Conservation (phyloP, 2,329 filamentous ascomycete genomes). For the Coniochaeta sp. region DNA sequence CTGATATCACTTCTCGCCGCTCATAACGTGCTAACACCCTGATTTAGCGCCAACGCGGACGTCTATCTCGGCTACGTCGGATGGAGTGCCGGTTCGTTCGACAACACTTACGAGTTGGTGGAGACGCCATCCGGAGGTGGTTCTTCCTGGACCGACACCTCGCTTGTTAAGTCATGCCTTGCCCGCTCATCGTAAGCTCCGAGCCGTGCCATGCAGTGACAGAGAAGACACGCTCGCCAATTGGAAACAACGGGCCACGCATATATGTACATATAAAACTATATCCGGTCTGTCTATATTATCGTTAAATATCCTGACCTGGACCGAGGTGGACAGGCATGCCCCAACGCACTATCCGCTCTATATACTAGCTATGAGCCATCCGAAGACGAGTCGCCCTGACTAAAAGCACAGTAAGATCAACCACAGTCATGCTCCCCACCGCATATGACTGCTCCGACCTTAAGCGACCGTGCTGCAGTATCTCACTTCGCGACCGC, state of each 20-base stretch:
- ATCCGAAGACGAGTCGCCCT: too few relatives aligned
- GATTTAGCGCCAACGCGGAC: slow-evolving; percentile 29
- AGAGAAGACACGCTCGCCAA: background rate
- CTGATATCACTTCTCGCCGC: background rate
- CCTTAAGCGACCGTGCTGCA: too few relatives aligned
- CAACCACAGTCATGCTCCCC: too few relatives aligned
- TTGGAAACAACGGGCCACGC: background rate
- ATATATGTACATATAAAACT: background rate
- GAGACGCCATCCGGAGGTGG: slow-evolving; percentile 25
- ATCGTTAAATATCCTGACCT: too few relatives aligned
- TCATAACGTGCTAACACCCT: background rate
- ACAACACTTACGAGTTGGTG: slow-evolving; percentile 29
- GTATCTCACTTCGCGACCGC: background rate
- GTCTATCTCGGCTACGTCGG: slow-evolving; percentile 36
- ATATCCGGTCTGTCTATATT: background rate
- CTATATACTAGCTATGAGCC: too few relatives aligned
- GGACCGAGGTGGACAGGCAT: too few relatives aligned
- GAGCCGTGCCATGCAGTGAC: background rate
- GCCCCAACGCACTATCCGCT: too few relatives aligned
- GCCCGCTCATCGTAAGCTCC: background rate
- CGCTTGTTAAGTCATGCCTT: background rate
- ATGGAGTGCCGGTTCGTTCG: slow-evolving; percentile 38
- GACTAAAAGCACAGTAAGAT: too few relatives aligned
- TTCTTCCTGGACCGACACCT: background rate
- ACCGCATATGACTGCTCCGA: too few relatives aligned